Base-by-base conservation (phyloP, 139 green algal genomes). In the Edaphochlamys debaryana region DNA sequence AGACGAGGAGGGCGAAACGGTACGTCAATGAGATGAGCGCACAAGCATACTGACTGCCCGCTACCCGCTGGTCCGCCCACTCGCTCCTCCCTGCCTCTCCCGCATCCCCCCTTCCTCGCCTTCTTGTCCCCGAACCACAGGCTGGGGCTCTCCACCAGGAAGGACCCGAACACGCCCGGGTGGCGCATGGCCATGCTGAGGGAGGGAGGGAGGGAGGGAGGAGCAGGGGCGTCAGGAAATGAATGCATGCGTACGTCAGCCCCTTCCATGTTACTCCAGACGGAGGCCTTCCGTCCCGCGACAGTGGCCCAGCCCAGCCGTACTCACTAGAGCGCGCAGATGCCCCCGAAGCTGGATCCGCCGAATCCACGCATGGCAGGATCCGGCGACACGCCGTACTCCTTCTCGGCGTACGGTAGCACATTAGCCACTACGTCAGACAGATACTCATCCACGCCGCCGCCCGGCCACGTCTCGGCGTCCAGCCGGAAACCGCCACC, bases 311-410 rank as follows among this genome's bases (percentile, higher is more conserved):
- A n/a, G n/a, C 15, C 42, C 69, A 17, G 22, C 45, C 11, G 45
- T 13, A 54, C 45, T 54, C 45, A 54, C 45, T 32, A 80, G 23
- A 94, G 85, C 2, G 87, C 74, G 50, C 73, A 85, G 58, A 94
- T 86, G 67, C 90, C 90, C n/a, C 90, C 90, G 71, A 94, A 93
- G 69, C 83, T 91, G 48, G 85, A 89, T 50, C 91, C 91, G 0
- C 85, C 91, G 77, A 93, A 87, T 0, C 64, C 67, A 58, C 86
- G 78, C 36, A 83, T n/a, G 0, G 74, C 22, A 0, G 90, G 71
- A 23, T 79, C 67, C 3, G 63, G 27, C 5, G 80, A 77, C 0
- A 64, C 82, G 2, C 69, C 75, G 68, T 92, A 93, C 37, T 64
- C 6, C 9, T 69, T 23, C 22, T 74, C 32, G 22, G 70, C 69